phyloP scores from a whole-genome alignment of 345 rosid genomes.

The Gynandropsis gynandra region DNA sequence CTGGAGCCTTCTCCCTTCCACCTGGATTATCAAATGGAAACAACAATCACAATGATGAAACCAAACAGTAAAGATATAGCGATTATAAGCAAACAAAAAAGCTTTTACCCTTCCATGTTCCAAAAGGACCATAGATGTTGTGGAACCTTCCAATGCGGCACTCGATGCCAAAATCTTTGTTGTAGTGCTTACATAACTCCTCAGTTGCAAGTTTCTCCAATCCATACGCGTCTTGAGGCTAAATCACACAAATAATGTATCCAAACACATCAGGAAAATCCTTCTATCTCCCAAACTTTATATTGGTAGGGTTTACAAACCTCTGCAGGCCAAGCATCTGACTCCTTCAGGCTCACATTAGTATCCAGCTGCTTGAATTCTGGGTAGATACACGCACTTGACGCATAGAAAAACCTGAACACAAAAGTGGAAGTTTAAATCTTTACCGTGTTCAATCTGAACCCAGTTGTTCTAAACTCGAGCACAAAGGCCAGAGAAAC shows the following conservation, averaged over 20 bases:
- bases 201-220: slow-evolving; percentile 98
- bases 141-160: slow-evolving; percentile 96
- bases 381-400: slow-evolving; percentile 87
- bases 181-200: slow-evolving; percentile 96
- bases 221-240: slow-evolving; percentile 99
- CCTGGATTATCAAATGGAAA: slow-evolving; percentile 34
- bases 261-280: no score
- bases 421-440: not conserved
- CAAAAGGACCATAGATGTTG: slow-evolving; percentile 98
- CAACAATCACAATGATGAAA: not conserved
- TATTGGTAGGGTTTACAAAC: slow-evolving; percentile 28
- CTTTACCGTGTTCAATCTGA: no score
- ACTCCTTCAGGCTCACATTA: slow-evolving; percentile 82
- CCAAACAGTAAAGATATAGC: not conserved
- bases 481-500: not conserved
- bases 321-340: slow-evolving; percentile 96
- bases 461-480: no score
- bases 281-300: no score
- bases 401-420: slow-evolving; percentile 73
- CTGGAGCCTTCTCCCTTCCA: slow-evolving; percentile 99
- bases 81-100: not conserved
- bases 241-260: slow-evolving; percentile 11
- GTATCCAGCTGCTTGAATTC: slow-evolving; percentile 87
- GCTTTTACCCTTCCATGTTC: slow-evolving; percentile 92
- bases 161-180: slow-evolving; percentile 88